phyloP scores from a whole-genome alignment of 192 early-diverging fungal genomes.

The Chytriomyces sp. region DNA sequence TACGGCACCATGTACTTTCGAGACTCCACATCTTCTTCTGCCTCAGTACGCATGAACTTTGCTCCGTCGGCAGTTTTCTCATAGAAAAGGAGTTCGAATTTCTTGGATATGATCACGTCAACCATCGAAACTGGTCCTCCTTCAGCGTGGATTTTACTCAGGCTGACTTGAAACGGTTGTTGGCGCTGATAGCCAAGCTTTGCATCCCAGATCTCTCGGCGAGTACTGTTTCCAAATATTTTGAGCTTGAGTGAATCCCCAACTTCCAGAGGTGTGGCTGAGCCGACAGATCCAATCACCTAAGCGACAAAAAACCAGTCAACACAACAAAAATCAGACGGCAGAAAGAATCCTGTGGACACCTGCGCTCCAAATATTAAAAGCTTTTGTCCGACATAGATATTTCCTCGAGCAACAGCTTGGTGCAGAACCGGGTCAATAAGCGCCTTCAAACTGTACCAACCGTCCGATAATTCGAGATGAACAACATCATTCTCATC shows the following conservation, averaged over 20 bases:
- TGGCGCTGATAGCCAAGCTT: slow-evolving; percentile 62
- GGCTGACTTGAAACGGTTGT: slow-evolving; percentile 32
- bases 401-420: slow-evolving; percentile 42
- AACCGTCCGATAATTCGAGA: slow-evolving; percentile 72
- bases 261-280: slow-evolving; percentile 47
- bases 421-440: slow-evolving; percentile 55
- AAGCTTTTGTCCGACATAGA: slow-evolving; percentile 68
- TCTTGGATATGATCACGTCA: slow-evolving; percentile 64
- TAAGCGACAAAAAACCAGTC: slow-evolving; percentile 4
- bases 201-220: slow-evolving; percentile 64
- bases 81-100: slow-evolving; percentile 57
- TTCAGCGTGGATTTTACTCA: slow-evolving; percentile 47
- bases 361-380: slow-evolving; percentile 64
- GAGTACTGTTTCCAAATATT: slow-evolving; percentile 63
- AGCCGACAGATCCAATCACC: slow-evolving; percentile 35
- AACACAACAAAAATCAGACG: slow-evolving; percentile 14
- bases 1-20: slow-evolving; percentile 20
- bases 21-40: slow-evolving; percentile 56
- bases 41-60: slow-evolving; percentile 47
- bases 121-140: slow-evolving; percentile 68
- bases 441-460: slow-evolving; percentile 65
- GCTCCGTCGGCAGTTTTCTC: slow-evolving; percentile 55
- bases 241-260: slow-evolving; percentile 38
- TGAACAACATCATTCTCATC: background rate
- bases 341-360: slow-evolving; percentile 3